These are phyloP conservation scores for Thelonectria discophora DNA, from an alignment of 2,329 filamentous ascomycete species.

Conservation along the genomic window DNA sequence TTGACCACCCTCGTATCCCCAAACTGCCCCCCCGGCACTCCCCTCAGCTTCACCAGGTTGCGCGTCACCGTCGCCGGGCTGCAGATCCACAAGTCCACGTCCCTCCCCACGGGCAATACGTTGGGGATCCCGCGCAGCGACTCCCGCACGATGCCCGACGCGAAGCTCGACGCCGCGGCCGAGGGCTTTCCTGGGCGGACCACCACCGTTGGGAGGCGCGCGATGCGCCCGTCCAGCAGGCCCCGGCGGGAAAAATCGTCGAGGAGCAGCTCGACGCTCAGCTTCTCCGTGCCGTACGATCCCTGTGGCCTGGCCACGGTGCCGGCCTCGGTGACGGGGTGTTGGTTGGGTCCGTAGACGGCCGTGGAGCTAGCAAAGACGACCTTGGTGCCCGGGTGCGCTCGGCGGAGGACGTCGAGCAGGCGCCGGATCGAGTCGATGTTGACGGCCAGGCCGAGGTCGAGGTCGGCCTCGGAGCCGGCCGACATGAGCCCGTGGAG, in stretches of 20 bases:
- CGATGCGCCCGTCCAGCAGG: slow-evolving; percentile 64
- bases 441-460: slow-evolving; percentile 65
- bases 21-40: slow-evolving; percentile 51
- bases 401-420: slow-evolving; percentile 58
- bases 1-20: slow-evolving; percentile 56
- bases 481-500: slow-evolving; percentile 73
- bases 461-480: slow-evolving; percentile 67
- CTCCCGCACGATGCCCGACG: slow-evolving; percentile 70
- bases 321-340: slow-evolving; percentile 29
- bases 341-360: slow-evolving; percentile 58
- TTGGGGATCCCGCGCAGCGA: slow-evolving; percentile 57
- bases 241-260: slow-evolving; percentile 56
- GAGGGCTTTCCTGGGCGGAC: slow-evolving; percentile 69
- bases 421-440: slow-evolving; percentile 64
- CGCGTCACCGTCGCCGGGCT: slow-evolving; percentile 59
- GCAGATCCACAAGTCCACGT: slow-evolving; percentile 61
- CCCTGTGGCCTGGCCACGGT: slow-evolving; percentile 57
- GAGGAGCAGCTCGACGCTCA: slow-evolving; percentile 62
- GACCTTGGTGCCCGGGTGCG: slow-evolving; percentile 59
- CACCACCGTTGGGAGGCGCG: slow-evolving; percentile 68
- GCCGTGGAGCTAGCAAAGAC: slow-evolving; percentile 68
- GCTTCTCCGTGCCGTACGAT: slow-evolving; percentile 70
- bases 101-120: slow-evolving; percentile 55
- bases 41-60: slow-evolving; percentile 58
- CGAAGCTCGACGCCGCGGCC: slow-evolving; percentile 67